Evolutionary conservation across 2,329 filamentous ascomycete genomes (phyloP).

Genomic region (Aspergillus udagawae): DNA sequence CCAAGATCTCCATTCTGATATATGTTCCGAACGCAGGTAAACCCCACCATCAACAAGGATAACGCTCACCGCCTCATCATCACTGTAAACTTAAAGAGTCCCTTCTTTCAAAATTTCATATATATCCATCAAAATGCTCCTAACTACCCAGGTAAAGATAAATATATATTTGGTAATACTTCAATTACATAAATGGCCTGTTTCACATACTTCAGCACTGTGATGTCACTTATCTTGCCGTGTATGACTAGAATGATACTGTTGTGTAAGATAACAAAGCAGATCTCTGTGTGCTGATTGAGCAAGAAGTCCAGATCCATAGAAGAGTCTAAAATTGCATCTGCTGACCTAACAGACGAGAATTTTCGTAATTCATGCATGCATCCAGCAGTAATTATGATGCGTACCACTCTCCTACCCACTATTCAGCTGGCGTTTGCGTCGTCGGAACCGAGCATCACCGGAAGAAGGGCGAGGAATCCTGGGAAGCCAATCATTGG

Average conservation of each 20-base stretch:
- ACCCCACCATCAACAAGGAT: neutral
- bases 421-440: neutral
- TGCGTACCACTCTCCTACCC: neutral
- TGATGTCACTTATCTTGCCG: too few relatives aligned
- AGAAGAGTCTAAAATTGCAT: slow-evolving; percentile 6
- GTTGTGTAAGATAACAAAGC: neutral
- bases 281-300: neutral
- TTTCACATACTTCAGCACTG: too few relatives aligned
- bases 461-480: slow-evolving; percentile 5
- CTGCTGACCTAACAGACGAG: slow-evolving; percentile 6
- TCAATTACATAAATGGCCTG: too few relatives aligned
- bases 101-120: too few relatives aligned
- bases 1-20: neutral
- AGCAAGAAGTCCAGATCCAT: slow-evolving; percentile 8
- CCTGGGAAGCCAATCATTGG: neutral
- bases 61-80: neutral
- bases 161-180: too few relatives aligned
- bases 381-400: neutral
- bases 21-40: neutral
- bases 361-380: neutral
- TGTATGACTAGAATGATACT: too few relatives aligned
- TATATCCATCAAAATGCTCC: too few relatives aligned
- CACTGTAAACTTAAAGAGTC: neutral
- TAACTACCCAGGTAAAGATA: too few relatives aligned
- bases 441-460: slow-evolving; percentile 15